phyloP scores from a whole-genome alignment of 2,329 filamentous ascomycete genomes.

The Aspergillus flavus region DNA sequence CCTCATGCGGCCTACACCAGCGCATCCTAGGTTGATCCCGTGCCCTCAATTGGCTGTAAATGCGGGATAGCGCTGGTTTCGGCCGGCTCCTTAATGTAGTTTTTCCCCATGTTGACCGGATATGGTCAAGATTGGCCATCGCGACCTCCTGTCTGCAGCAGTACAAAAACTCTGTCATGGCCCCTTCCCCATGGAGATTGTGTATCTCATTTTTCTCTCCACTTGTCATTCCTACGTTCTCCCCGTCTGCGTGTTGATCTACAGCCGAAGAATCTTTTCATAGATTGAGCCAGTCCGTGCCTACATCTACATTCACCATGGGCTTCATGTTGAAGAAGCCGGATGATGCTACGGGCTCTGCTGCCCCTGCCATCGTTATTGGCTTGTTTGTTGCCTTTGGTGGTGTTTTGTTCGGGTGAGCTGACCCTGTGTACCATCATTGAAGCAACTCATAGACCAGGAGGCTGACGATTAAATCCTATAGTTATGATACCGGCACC shows the following conservation, averaged over 20 bases:
- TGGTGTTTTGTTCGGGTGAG: constrained; percentile 59
- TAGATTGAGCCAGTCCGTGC: background rate
- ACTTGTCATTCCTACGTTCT: background rate
- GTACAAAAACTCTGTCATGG: constrained; percentile 7
- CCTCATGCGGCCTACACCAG: background rate
- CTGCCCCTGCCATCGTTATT: constrained; percentile 55
- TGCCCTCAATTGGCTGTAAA: constrained; percentile 4
- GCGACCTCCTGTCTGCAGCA: background rate
- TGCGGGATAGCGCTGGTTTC: constrained; percentile 11
- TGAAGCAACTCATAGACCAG: background rate
- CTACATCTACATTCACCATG: constrained; percentile 33
- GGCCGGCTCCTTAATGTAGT: constrained; percentile 2
- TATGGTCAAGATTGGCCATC: constrained; percentile 7
- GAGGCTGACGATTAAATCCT: background rate
- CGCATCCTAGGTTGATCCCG: background rate
- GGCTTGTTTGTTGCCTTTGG: constrained; percentile 62
- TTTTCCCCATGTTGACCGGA: constrained; percentile 9
- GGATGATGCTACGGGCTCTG: constrained; percentile 48
- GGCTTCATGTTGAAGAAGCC: constrained; percentile 49
- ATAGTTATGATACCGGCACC: constrained; percentile 56
- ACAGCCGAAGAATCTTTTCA: background rate
- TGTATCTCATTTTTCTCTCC: constrained; percentile 4
- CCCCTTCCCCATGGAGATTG: constrained; percentile 4
- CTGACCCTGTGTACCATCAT: constrained; percentile 34
- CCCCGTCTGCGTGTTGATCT: background rate